Base-by-base conservation (phyloP, 148 eudicot genomes). In the Cornus controversa region DNA sequence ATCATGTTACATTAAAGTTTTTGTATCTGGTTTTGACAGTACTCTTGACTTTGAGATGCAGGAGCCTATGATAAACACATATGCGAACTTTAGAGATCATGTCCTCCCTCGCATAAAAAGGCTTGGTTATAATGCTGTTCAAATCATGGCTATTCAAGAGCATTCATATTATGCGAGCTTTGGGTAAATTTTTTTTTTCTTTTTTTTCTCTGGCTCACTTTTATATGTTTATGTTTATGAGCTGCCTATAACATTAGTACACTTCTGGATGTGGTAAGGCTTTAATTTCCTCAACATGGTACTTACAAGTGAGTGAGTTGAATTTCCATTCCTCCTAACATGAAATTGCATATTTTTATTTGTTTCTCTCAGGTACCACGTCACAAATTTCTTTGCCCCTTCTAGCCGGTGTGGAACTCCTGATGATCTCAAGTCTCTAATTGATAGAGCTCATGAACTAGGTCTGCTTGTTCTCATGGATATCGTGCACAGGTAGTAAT, bases 371-470 rank as follows among this genome's bases (percentile, higher is more conserved):
- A 96, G 99, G 87, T 96, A 96, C 84, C 99, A 96, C 63, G 98
- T 96, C 75, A 93, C 99, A 11, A 96, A 96, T 74, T 96, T 96
- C 84, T 96, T 92, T 89, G 98, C 99, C 76, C 99, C 99, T 71
- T 93, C 98, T 85, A 96, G 99, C 79, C 99, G 98, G 69, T 96
- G 86, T 88, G 99, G 99, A 68, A 92, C 97, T 77, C 99, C 99
- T 18, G 99, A 96, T 75, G 99, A 96, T 75, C 95, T 96, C 13
- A 96, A 96, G 80, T 96, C 99, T 77, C 77, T 96, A 86, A 93
- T 96, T 74, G 99, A 96, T 84, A 93, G 80, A 92, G 99, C 99
- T 87, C 99, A 96, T 82, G 98, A 93, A 87, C 82, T 96, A 57
- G 99, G 95, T 80, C 78, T 96, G 83, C 85, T 93, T 79, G 99